Conservation (phyloP, 2,329 filamentous ascomycete species). For the Stagonosporopsis tanaceti region DNA sequence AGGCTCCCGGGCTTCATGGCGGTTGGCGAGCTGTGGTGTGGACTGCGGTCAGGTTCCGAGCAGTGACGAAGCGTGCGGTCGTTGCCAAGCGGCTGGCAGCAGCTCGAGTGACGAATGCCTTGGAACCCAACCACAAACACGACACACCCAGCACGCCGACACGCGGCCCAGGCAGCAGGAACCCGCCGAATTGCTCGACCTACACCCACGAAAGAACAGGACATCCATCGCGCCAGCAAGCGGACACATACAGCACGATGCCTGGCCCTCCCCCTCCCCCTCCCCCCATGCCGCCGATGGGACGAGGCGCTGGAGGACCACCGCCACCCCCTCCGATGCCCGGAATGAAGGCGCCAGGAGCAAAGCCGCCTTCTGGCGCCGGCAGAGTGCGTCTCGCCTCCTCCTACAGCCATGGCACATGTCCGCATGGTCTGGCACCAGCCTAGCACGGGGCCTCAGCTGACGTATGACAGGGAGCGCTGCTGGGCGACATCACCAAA, state of each 20-base stretch:
- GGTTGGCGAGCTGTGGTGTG: slow-evolving; percentile 7
- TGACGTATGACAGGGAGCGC: slow-evolving; percentile 70
- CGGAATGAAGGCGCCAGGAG: slow-evolving; percentile 44
- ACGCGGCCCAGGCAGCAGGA: slow-evolving; percentile 28
- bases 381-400: slow-evolving; percentile 42
- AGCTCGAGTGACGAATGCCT: slow-evolving; percentile 13
- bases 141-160: slow-evolving; percentile 27
- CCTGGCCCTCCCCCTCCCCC: slow-evolving; percentile 47
- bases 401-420: neutral
- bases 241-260: slow-evolving; percentile 37
- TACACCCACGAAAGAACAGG: neutral
- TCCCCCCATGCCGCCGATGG: slow-evolving; percentile 50
- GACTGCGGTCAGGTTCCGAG: slow-evolving; percentile 2
- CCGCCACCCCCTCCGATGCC: slow-evolving; percentile 50
- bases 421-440: neutral
- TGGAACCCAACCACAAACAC: slow-evolving; percentile 25
- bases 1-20: slow-evolving; percentile 41
- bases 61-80: slow-evolving; percentile 13
- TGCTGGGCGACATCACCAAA: slow-evolving; percentile 87
- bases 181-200: slow-evolving; percentile 5
- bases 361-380: slow-evolving; percentile 42
- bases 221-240: neutral
- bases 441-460: slow-evolving; percentile 24
- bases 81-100: slow-evolving; percentile 13
- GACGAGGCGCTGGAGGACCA: slow-evolving; percentile 47